Base-by-base conservation (phyloP, 306 rosid species). In the Astragalus membranaceus region DNA sequence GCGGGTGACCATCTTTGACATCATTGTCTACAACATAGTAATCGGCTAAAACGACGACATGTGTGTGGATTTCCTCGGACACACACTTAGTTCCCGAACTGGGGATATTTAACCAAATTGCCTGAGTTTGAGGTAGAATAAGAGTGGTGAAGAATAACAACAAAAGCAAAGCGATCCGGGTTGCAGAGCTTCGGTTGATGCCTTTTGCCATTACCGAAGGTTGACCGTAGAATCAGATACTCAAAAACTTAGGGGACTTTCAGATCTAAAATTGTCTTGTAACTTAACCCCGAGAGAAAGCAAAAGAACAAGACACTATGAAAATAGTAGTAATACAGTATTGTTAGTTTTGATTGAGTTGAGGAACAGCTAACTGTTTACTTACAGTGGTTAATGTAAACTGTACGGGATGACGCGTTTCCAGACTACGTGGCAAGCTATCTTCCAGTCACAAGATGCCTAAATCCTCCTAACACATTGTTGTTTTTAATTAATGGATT, bases 21-120 rank as follows among this genome's bases (percentile, higher is more conserved):
- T 84, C 83, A 16, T 85, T 83, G 1, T 72, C 72, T 0, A 85
- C 79, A 54, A 85, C 85, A 55, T 82, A 80, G 81, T 85, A 85
- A 79, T 76, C 80, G 10, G 89, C 89, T 77, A 85, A 76, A 70
- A 85, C 89, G 68, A 85, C 86, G 7, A 85, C 81, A 44, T 74
- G 64, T 33, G 75, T 1, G 13, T 85, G 89, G 77, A 85, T 85
- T 12, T 85, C 89, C 83, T 85, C 85, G 3, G 89, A 85, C 15
- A 85, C 75, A 29, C 89, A 85, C 80, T 85, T 85, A 1, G 89
- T 82, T 60, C 89, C 89, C 7, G 84, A 73, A 37, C 39, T 54
- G 7, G 89, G 86, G 13, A 85, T 17, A 65, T 35, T 79, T 29
- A 85, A 70, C 86, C 85, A 82, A 8, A 85, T 0, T 41, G 85